Evolutionary conservation across 2,329 filamentous ascomycete species (phyloP).

Genomic region (Aspergillus sergii): DNA sequence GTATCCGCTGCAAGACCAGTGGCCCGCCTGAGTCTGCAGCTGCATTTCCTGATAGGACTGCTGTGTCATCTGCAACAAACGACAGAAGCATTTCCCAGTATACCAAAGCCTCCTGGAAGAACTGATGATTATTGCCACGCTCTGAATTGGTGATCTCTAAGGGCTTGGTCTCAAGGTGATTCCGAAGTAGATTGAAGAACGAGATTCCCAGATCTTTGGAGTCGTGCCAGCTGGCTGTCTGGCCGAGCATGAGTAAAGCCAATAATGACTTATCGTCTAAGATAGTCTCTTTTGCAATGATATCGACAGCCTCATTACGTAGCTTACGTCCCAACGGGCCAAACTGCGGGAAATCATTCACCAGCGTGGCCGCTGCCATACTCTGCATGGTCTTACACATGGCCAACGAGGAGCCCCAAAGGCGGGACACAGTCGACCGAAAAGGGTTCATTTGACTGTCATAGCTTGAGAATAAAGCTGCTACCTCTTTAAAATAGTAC

Average conservation of each 20-base stretch:
- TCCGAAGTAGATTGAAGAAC: constrained; percentile 49
- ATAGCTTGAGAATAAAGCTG: constrained; percentile 64
- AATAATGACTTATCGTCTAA: constrained; percentile 59
- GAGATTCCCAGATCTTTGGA: constrained; percentile 57
- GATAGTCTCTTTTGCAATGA: constrained; percentile 51
- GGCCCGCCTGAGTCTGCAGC: constrained; percentile 27
- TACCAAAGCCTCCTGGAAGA: constrained; percentile 59
- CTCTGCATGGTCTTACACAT: constrained; percentile 65
- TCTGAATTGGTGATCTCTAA: constrained; percentile 22
- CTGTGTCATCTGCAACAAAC: constrained; percentile 51
- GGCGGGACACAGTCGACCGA: constrained; percentile 58
- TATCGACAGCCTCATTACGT: constrained; percentile 56
- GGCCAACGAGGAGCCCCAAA: constrained; percentile 61
- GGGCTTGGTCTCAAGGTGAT: constrained; percentile 47
- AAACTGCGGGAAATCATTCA: constrained; percentile 60
- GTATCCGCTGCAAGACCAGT: constrained; percentile 37
- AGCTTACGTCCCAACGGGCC: constrained; percentile 53
- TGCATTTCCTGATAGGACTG: constrained; percentile 26
- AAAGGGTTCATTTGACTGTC: constrained; percentile 66
- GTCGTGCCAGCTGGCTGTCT: constrained; percentile 64
- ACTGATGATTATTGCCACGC: constrained; percentile 50
- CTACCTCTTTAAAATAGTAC: constrained; percentile 67
- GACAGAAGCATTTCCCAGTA: constrained; percentile 64
- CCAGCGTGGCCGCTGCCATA: constrained; percentile 64
- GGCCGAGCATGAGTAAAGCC: constrained; percentile 61